These are phyloP conservation scores for Pleurostoma richardsiae DNA, from an alignment of 2,329 filamentous ascomycete genomes.

Conservation along the genomic window DNA sequence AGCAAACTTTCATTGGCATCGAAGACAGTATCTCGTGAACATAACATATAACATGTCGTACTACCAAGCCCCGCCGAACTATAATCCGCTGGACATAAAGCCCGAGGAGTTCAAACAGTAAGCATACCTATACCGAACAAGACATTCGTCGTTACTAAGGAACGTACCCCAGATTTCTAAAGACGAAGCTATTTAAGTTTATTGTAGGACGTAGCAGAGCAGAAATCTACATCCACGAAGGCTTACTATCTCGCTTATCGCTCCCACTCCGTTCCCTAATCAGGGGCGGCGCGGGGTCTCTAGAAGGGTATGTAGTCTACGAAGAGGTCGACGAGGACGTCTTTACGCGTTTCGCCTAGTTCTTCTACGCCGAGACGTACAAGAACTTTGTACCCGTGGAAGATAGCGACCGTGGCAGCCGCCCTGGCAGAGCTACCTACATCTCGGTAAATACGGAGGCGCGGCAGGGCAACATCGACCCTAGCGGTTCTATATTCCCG, in stretches of 20 bases:
- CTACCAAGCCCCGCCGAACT: too few species aligned
- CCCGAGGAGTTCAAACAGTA: too few species aligned
- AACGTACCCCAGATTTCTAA: too few species aligned
- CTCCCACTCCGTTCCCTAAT: neutral
- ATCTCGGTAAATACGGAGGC: neutral
- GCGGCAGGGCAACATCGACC: neutral
- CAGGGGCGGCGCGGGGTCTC: neutral
- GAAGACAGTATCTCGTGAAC: too few species aligned
- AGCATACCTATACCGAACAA: too few species aligned
- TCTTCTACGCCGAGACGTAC: neutral
- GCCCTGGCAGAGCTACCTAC: too few species aligned
- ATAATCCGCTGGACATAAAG: too few species aligned
- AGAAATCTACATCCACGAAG: neutral
- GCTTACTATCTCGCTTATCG: neutral
- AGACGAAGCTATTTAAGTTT: neutral
- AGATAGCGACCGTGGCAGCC: neutral
- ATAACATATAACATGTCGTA: too few species aligned
- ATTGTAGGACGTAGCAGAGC: neutral
- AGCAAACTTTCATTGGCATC: too few species aligned
- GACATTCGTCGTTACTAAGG: too few species aligned
- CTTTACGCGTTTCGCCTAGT: neutral
- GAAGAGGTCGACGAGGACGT: neutral
- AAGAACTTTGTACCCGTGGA: neutral
- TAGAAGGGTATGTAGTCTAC: neutral
- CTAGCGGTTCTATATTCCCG: neutral